A percentile compares a stretch with the other conserved stretches of the same genome.
These are phyloP conservation scores for Penicillium sp. DNA, from an alignment of 2,329 filamentous ascomycete genomes.

Conservation along the genomic window DNA sequence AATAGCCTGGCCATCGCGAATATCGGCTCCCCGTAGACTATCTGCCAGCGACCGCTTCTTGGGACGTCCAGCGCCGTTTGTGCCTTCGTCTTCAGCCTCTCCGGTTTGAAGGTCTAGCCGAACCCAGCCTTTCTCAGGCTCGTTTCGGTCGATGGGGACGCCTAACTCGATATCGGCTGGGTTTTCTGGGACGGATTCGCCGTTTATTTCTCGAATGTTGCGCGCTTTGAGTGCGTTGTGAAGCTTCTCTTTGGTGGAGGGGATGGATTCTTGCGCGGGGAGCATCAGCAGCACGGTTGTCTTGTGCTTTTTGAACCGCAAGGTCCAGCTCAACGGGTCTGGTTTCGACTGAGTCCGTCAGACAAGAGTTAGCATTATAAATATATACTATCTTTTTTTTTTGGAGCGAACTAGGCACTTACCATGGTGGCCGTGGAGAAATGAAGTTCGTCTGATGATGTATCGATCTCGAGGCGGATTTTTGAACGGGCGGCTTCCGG, in stretches of 20 bases:
- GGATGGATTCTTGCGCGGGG: slow-evolving; percentile 55
- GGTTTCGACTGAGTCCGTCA: slow-evolving; percentile 19
- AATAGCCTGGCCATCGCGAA: slow-evolving; percentile 28
- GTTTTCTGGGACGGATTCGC: slow-evolving; percentile 34
- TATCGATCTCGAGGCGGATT: not conserved
- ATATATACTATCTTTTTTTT: not conserved
- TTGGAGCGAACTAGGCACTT: slow-evolving; percentile 1
- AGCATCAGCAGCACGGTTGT: slow-evolving; percentile 68
- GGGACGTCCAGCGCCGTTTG: slow-evolving; percentile 25
- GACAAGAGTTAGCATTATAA: not conserved
- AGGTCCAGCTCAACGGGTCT: slow-evolving; percentile 55
- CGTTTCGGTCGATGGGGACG: slow-evolving; percentile 44
- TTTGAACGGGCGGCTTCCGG: not conserved
- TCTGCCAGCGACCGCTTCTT: slow-evolving; percentile 16
- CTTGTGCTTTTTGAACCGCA: slow-evolving; percentile 69
- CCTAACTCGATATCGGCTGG: slow-evolving; percentile 45
- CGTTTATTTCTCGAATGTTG: slow-evolving; percentile 37
- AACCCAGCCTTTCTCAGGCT: slow-evolving; percentile 49
- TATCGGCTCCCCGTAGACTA: slow-evolving; percentile 24
- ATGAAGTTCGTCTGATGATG: not conserved
- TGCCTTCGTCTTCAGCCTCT: slow-evolving; percentile 20
- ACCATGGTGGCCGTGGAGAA: slow-evolving; percentile 15
- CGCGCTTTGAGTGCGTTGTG: slow-evolving; percentile 51
- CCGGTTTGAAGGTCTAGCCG: slow-evolving; percentile 35
- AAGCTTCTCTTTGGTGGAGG: slow-evolving; percentile 56